phyloP scores from a whole-genome alignment of 1,284 basidiomycete species.

The Rhodotorula sp. region DNA sequence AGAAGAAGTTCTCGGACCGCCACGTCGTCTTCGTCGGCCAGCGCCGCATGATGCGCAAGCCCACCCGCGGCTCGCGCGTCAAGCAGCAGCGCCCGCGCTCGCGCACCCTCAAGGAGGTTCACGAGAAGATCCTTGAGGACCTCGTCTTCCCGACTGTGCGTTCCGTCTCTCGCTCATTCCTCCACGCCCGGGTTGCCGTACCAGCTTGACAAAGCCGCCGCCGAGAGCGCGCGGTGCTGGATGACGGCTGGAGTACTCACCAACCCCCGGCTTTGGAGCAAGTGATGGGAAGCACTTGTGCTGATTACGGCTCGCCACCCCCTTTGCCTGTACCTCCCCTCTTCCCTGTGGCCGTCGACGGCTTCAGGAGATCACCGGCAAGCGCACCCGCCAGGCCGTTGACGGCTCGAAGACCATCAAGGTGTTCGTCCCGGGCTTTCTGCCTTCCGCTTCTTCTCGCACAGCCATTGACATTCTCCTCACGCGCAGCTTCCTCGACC shows the following conservation, averaged over 20 bases:
- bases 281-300: conserved; percentile 34
- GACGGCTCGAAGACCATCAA: conserved; percentile 91
- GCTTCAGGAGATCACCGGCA: conserved; percentile 80
- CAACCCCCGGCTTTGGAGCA: conserved; percentile 25
- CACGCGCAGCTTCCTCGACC: conserved; percentile 80
- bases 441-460: conserved; percentile 8
- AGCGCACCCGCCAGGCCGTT: conserved; percentile 86
- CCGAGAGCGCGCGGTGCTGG: neutral
- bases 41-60: conserved; percentile 97
- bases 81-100: conserved; percentile 96
- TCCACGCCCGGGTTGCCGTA: neutral
- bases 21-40: conserved; percentile 99
- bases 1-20: conserved; percentile 99
- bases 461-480: conserved; percentile 1
- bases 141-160: conserved; percentile 90
- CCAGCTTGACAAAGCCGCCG: neutral
- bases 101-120: conserved; percentile 95
- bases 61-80: conserved; percentile 86
- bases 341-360: neutral
- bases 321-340: neutral
- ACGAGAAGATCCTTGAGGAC: conserved; percentile 98
- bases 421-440: conserved; percentile 68
- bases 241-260: neutral
- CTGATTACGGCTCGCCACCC: conserved; percentile 42
- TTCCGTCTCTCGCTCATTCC: neutral